Evolutionary conservation across 106 monocot genomes (phyloP), one percentile per base, ranked within the genome.

Genomic region (Phalaenopsis equestris): DNA sequence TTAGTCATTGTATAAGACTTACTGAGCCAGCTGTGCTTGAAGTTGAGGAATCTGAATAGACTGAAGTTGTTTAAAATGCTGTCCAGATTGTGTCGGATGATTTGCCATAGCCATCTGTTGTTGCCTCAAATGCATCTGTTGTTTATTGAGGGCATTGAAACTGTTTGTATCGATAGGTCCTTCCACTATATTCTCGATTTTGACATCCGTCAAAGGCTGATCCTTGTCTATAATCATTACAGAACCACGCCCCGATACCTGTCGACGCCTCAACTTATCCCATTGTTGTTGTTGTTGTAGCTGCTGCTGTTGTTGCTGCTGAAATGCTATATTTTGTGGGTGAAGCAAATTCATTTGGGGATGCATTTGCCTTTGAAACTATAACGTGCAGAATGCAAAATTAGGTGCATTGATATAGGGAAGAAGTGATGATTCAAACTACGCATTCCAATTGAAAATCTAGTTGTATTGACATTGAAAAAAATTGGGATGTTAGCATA

Each of bases 61-160:
- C 30, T 84, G 83, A 38, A 90, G 64, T 74, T 90, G 92, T 77
- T 86, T 91, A 72, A 92, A 90, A 82, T 97, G 87, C 80, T 82
- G 70, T 46, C 61, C 77, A 75, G 85, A 77, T 58, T 80, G 77
- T 30, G 72, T 67, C 42, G 82, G 81, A 11, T 85, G 84, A 67
- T 79, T 85, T 8, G 77, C 81, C 80, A 88, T 82, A 14, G 84
- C 82, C 80, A 91, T 80, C 81, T 89, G 91, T 49, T 92, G 94
- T n/a, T 91, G 88, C 77, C 96, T 89, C 18, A 90, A 76, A 75
- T 91, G 89, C 81, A 85, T 24, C 46, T 75, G 91, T 75, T 94
- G 93, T 67, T 85, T 87, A 80, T 19, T 87, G 52, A 88, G 45
- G 15, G 68, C 73, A 46, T 45, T 79, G 36, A 84, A 89, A 49